These are phyloP conservation scores for Coniochaeta hoffmannii DNA, from an alignment of 2,329 filamentous ascomycete species.

Conservation along the genomic window DNA sequence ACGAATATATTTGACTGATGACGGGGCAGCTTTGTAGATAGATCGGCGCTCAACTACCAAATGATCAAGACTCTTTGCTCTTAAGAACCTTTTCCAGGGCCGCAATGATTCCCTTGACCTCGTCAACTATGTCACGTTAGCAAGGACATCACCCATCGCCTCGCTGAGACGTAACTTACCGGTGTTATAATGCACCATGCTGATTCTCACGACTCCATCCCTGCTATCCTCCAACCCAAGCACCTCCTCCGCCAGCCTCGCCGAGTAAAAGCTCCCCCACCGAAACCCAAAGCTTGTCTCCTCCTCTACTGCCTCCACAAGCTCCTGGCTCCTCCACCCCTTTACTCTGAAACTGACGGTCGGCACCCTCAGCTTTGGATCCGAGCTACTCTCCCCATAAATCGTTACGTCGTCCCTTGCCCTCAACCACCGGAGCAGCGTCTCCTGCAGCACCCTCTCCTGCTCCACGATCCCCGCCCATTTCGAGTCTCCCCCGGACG, in stretches of 20 bases:
- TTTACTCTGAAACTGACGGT: conserved; percentile 56
- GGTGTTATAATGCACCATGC: conserved; percentile 61
- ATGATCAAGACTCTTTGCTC: neutral
- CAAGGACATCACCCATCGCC: no score
- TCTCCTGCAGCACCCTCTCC: conserved; percentile 48
- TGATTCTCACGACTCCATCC: conserved; percentile 58
- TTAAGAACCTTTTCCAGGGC: conserved; percentile 41
- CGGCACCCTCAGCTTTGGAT: conserved; percentile 44
- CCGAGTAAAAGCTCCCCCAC: conserved; percentile 57
- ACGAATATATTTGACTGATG: neutral
- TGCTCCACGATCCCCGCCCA: conserved; percentile 47
- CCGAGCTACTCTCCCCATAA: conserved; percentile 43
- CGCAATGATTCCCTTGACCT: conserved; percentile 44
- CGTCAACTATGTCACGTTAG: conserved; percentile 35
- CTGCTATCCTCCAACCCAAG: conserved; percentile 37
- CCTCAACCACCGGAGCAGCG: conserved; percentile 49
- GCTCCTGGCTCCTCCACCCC: conserved; percentile 38
- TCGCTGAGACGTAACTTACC: no score
- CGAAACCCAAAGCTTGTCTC: conserved; percentile 49
- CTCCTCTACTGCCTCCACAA: conserved; percentile 50
- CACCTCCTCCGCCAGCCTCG: conserved; percentile 48
- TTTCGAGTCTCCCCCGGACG: conserved; percentile 16
- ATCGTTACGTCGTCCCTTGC: conserved; percentile 42
- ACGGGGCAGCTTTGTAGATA: neutral
- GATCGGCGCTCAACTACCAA: neutral